These are phyloP conservation scores for Leptosphaerulina australis DNA, from an alignment of 2,329 filamentous ascomycete species.

Conservation along the genomic window DNA sequence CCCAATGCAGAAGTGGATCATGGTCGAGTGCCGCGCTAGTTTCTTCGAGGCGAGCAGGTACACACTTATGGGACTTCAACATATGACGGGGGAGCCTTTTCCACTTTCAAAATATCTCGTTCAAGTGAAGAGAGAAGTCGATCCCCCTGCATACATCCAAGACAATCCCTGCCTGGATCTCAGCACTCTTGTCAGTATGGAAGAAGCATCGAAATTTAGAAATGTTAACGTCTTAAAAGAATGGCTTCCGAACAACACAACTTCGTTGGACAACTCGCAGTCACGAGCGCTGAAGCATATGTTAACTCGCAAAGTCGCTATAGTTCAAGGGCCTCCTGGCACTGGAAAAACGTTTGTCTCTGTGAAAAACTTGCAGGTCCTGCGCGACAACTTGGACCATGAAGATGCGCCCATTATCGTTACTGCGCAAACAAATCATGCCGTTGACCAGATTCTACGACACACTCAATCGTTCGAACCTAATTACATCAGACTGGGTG, in stretches of 20 bases:
- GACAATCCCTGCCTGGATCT: slow-evolving; percentile 59
- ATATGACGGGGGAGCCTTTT: slow-evolving; percentile 65
- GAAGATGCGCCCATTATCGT: slow-evolving; percentile 74
- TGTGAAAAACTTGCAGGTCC: slow-evolving; percentile 69
- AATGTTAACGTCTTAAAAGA: slow-evolving; percentile 61
- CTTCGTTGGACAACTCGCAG: slow-evolving; percentile 72
- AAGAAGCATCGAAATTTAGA: slow-evolving; percentile 46
- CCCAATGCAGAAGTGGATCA: slow-evolving; percentile 71
- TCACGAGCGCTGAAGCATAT: slow-evolving; percentile 71
- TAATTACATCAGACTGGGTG: slow-evolving; percentile 70
- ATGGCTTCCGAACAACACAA: slow-evolving; percentile 59
- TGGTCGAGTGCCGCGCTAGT: slow-evolving; percentile 75
- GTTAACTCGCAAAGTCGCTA: slow-evolving; percentile 71
- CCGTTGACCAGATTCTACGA: slow-evolving; percentile 78
- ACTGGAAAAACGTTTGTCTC: slow-evolving; percentile 85
- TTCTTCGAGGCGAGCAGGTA: slow-evolving; percentile 81
- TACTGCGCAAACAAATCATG: slow-evolving; percentile 88
- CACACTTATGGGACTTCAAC: slow-evolving; percentile 74
- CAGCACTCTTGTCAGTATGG: slow-evolving; percentile 51
- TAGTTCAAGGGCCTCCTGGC: slow-evolving; percentile 83
- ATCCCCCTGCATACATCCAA: slow-evolving; percentile 60
- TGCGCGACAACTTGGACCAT: slow-evolving; percentile 63
- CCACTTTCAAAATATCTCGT: slow-evolving; percentile 68
- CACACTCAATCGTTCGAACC: slow-evolving; percentile 67
- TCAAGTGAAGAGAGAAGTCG: slow-evolving; percentile 52